A percentile compares a stretch with the other conserved stretches of the same genome.
Conservation (phyloP, 1,139 yeast genomes). For the Citeromyces siamensis region DNA sequence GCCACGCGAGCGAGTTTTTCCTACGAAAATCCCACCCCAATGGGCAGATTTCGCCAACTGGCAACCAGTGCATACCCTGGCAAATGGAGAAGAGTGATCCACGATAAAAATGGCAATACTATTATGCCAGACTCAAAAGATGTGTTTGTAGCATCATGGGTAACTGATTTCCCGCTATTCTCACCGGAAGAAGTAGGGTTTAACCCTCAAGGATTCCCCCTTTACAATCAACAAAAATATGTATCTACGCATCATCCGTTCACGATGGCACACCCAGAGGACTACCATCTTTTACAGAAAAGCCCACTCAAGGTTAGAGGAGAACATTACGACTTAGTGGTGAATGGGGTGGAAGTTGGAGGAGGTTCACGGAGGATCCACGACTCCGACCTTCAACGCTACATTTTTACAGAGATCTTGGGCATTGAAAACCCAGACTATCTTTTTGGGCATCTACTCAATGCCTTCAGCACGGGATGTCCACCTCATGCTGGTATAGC, state of each 20-base stretch:
- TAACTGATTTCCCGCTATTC: conserved; percentile 82
- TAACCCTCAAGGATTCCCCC: conserved; percentile 35
- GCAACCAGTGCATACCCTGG: conserved; percentile 5
- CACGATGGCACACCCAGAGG: conserved; percentile 75
- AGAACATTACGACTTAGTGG: conserved; percentile 89
- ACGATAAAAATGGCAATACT: conserved; percentile 10
- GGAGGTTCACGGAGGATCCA: conserved; percentile 97
- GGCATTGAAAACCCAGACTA: conserved; percentile 38
- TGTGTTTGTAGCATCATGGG: conserved; percentile 69
- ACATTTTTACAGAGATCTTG: conserved; percentile 46
- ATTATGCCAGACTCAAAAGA: conserved; percentile 10
- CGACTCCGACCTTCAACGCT: conserved; percentile 65
- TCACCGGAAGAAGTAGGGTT: conserved; percentile 43
- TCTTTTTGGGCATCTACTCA: conserved; percentile 79
- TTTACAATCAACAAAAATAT: conserved; percentile 32
- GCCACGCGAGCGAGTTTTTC: conserved; percentile 53
- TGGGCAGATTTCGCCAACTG: conserved; percentile 2
- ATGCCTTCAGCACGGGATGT: conserved; percentile 81
- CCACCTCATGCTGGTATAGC: conserved; percentile 99
- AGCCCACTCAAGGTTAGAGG: conserved; percentile 66
- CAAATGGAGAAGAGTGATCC: conserved; percentile 33
- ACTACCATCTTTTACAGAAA: conserved; percentile 39
- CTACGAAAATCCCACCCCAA: conserved; percentile 69
- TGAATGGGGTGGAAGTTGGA: conserved; percentile 93
- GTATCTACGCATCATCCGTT: conserved; percentile 93